phyloP scores from a whole-genome alignment of 345 rosid genomes.

The Anacardium occidentale region DNA sequence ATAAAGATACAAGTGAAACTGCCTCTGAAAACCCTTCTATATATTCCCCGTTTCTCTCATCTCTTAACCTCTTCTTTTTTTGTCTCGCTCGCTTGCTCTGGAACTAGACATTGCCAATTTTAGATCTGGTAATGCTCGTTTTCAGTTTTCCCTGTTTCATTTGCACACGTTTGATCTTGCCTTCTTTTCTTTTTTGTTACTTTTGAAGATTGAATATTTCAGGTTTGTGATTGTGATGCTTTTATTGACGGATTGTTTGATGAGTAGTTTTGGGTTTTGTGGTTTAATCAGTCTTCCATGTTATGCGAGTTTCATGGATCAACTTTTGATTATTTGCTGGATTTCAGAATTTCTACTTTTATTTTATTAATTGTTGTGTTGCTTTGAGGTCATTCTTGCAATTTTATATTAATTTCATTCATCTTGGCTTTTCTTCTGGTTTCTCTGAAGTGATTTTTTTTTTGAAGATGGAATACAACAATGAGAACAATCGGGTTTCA shows the following conservation, averaged over 20 bases:
- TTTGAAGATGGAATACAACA: slow-evolving; percentile 40
- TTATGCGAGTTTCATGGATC: too few relatives aligned
- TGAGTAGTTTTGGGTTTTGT: background rate
- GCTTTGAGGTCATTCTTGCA: too few relatives aligned
- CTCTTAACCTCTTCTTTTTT: background rate
- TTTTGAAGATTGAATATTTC: background rate
- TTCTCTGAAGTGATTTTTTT: background rate
- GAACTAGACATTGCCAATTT: background rate
- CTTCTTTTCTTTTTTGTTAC: background rate
- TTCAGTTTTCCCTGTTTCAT: background rate
- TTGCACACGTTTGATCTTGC: background rate
- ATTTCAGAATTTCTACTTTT: background rate
- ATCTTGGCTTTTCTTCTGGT: background rate
- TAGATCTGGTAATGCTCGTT: slow-evolving; percentile 24
- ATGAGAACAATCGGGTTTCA: slow-evolving; percentile 22
- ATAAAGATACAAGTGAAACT: background rate
- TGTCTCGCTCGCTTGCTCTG: background rate
- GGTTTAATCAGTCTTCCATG: background rate
- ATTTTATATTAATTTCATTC: too few relatives aligned
- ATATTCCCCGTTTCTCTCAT: background rate
- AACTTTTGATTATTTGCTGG: background rate
- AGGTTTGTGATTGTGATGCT: background rate
- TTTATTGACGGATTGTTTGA: slow-evolving; percentile 1
- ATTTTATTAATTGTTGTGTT: too few relatives aligned
- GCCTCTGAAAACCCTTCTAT: background rate